Evolutionary conservation across 257 asterid genomes (phyloP), one percentile per base, ranked within the genome.

Genomic region (Solanum sejunctum): DNA sequence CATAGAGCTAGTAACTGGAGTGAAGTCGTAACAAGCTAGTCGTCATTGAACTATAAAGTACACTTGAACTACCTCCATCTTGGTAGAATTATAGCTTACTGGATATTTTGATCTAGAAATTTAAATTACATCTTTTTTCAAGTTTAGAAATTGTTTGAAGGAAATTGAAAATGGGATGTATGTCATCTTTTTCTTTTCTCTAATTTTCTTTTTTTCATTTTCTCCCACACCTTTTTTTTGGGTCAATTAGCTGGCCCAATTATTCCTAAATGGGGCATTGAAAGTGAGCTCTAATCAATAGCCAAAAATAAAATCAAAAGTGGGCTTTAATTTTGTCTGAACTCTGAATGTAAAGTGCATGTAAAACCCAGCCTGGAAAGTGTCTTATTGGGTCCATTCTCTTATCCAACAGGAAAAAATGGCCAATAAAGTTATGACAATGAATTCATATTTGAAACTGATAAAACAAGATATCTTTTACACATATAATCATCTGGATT

Each of bases 311-410:
- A 77, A 77, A 77, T 26, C 28, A 52, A 77, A 26, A 77, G 26
- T 52, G 64, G 47, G 64, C 82, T 77, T 77, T 52, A 18, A 17
- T 77, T 77, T 77, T 77, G 82, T 77, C 82, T 77, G 5, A 77
- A 26, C 64, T 77, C 26, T 77, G 17, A 77, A 52, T n/a, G 26
- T 77, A 77, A 49, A 77, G 63, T 51, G 47, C 26, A 52, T 16
- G 26, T 28, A 39, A 83, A 78, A 41, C 82, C 84, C 84, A 83
- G 82, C 43, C 86, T 71, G 84, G 88, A 88, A 88, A 89, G 92
- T 80, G 75, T 56, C 82, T 15, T 26, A 9, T 77, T 77, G 89
- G 90, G 88, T 49, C 90, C 86, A 84, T 57, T 67, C n/a, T 36
- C 70, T 85, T 60, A 32, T 66, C 67, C 67, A 85, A 58, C 52